Percentiles rank a stretch among this genome's conserved stretches.
These are phyloP conservation scores for Penicillium goetzii DNA, from an alignment of 495 filamentous ascomycete genomes.

Conservation along the genomic window DNA sequence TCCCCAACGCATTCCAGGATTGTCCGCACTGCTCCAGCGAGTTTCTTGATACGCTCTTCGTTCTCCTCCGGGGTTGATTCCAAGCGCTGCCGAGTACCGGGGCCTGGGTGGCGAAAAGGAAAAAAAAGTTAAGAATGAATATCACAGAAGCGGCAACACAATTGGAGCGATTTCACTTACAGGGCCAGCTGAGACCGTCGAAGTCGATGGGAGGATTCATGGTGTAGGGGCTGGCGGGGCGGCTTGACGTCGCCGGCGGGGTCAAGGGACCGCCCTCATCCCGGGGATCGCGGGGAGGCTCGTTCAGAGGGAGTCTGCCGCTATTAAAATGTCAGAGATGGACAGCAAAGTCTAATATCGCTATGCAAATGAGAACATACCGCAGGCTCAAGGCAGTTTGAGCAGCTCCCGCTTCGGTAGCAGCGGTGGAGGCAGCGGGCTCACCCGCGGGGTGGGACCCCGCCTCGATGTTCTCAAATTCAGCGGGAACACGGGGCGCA, in stretches of 20 bases:
- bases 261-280: conserved; percentile 63
- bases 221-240: conserved; percentile 63
- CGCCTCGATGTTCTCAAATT: conserved; percentile 36
- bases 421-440: conserved; percentile 18
- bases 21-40: conserved; percentile 83
- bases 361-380: conserved; percentile 27
- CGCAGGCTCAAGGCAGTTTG: conserved; percentile 31
- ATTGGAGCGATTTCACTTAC: conserved; percentile 47
- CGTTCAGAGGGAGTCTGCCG: conserved; percentile 53
- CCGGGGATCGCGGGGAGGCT: conserved; percentile 71
- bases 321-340: conserved; percentile 17
- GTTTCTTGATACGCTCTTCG: conserved; percentile 69
- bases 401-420: conserved; percentile 19
- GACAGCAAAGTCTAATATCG: not conserved
- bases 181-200: conserved; percentile 73
- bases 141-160: not conserved
- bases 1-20: conserved; percentile 96
- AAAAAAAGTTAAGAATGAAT: not conserved
- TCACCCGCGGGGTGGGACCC: conserved; percentile 27
- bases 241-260: conserved; percentile 53
- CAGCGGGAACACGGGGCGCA: conserved; percentile 44
- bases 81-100: conserved; percentile 76
- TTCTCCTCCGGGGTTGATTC: conserved; percentile 79
- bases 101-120: conserved; percentile 50
- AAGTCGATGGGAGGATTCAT: conserved; percentile 69